Conservation (phyloP, 352 stramenopile species). For the Globisporangium heterothallicum region DNA sequence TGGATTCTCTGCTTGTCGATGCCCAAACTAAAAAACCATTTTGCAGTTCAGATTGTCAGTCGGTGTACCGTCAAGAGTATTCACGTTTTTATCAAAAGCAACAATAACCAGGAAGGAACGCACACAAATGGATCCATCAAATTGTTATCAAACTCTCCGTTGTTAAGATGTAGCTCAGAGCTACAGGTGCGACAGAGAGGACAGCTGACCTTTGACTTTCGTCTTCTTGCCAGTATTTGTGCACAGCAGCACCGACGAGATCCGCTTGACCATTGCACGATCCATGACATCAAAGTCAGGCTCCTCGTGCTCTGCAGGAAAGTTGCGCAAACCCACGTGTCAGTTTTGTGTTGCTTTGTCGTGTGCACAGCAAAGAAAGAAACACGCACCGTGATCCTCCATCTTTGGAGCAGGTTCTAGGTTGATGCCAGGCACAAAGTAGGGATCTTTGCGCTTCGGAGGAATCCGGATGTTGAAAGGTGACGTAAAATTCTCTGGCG, state of each 20-base stretch:
- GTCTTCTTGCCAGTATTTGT: constrained; percentile 56
- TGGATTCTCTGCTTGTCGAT: constrained; percentile 40
- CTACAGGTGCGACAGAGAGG: not conserved
- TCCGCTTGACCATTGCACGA: constrained; percentile 67
- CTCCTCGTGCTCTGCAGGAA: constrained; percentile 41
- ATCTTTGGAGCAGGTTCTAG: constrained; percentile 13
- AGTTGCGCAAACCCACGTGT: not conserved
- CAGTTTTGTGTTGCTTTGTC: not conserved
- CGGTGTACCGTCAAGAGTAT: constrained; percentile 42
- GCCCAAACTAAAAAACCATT: constrained; percentile 43
- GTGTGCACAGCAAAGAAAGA: not conserved
- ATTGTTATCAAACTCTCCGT: not conserved
- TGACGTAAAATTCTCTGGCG: constrained; percentile 59
- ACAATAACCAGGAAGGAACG: not conserved
- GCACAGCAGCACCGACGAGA: constrained; percentile 65
- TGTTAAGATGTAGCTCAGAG: not conserved
- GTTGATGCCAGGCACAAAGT: constrained; percentile 54
- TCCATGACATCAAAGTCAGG: constrained; percentile 73
- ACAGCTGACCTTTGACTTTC: constrained; percentile 13
- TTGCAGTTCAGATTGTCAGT: constrained; percentile 36
- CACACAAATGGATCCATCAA: no score
- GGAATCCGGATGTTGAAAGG: constrained; percentile 72
- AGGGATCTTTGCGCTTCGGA: constrained; percentile 46
- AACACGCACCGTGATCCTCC: constrained; percentile 30
- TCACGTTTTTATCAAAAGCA: constrained; percentile 41